Conservation (phyloP, 164 flowering plant genomes). For the Umbellularia californica region DNA sequence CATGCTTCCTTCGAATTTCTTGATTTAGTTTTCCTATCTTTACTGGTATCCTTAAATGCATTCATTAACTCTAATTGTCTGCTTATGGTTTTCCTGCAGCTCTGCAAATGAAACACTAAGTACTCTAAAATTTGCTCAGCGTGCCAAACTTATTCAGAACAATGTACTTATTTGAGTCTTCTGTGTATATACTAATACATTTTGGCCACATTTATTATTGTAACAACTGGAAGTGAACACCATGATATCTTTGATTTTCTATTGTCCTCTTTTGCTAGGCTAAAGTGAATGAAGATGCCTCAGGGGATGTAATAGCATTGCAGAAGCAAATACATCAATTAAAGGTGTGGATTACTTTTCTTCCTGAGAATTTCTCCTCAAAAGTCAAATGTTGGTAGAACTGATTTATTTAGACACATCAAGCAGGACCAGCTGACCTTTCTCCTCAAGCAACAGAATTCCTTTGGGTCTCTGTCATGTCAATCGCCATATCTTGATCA, state of each 20-base stretch:
- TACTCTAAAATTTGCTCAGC: slow-evolving; percentile 88
- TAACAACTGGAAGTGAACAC: background rate
- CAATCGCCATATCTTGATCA: slow-evolving; percentile 23
- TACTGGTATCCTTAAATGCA: background rate
- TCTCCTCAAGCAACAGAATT: slow-evolving; percentile 45
- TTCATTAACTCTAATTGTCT: background rate
- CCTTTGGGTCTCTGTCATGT: slow-evolving; percentile 24
- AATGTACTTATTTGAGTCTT: slow-evolving; percentile 43
- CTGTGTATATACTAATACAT: background rate
- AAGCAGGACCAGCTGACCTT: slow-evolving; percentile 68
- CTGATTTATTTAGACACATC: slow-evolving; percentile 11
- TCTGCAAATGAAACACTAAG: slow-evolving; percentile 78
- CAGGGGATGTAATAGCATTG: slow-evolving; percentile 66
- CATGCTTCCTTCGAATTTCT: background rate
- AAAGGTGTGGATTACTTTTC: slow-evolving; percentile 40
- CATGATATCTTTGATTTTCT: background rate
- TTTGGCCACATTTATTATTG: background rate
- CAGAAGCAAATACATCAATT: slow-evolving; percentile 68
- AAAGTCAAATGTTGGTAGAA: background rate
- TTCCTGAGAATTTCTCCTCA: background rate
- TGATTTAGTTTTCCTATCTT: background rate
- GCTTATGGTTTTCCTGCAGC: slow-evolving; percentile 41
- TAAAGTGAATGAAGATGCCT: slow-evolving; percentile 87
- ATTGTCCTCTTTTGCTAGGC: slow-evolving; percentile 43
- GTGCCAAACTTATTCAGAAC: slow-evolving; percentile 90